phyloP scores from a whole-genome alignment of 2,329 filamentous ascomycete species.

The Periconia sp. region DNA sequence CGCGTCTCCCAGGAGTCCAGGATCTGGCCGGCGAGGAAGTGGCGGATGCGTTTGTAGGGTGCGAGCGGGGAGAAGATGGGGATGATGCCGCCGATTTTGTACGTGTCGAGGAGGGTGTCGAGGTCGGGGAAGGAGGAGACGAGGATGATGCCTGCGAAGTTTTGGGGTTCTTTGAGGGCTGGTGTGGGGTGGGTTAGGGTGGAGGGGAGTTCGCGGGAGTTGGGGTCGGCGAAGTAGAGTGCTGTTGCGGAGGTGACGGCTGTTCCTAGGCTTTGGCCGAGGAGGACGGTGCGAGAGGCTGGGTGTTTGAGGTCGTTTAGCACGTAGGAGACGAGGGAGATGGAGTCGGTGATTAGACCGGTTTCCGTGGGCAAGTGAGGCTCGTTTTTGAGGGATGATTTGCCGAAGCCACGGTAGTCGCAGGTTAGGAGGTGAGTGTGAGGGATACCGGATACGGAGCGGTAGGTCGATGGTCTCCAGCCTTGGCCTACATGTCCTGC shows the following conservation, averaged over 20 bases:
- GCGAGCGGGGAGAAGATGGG: constrained; percentile 77
- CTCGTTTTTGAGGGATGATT: constrained; percentile 66
- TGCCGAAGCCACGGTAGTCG: constrained; percentile 88
- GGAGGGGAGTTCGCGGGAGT: constrained; percentile 19
- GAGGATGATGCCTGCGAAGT: constrained; percentile 79
- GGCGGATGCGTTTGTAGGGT: constrained; percentile 65
- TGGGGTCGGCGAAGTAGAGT: constrained; percentile 63
- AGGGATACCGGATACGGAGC: constrained; percentile 68
- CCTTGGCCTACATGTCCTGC: constrained; percentile 83
- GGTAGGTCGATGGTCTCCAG: constrained; percentile 75
- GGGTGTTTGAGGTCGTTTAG: constrained; percentile 66
- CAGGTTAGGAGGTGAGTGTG: constrained; percentile 81
- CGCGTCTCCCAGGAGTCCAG: constrained; percentile 82
- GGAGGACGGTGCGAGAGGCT: constrained; percentile 71
- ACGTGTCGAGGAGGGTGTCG: constrained; percentile 71
- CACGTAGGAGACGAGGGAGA: constrained; percentile 72
- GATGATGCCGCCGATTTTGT: constrained; percentile 75
- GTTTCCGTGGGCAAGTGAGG: constrained; percentile 66
- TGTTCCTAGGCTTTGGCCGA: constrained; percentile 88
- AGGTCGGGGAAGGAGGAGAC: constrained; percentile 79
- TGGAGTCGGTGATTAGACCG: constrained; percentile 78
- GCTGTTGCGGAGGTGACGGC: constrained; percentile 76
- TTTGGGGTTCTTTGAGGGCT: constrained; percentile 37
- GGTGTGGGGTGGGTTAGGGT: constrained; percentile 10
- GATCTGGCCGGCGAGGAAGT: constrained; percentile 63